Percentiles rank a stretch among this genome's conserved stretches.
These are phyloP conservation scores for Pharnaceum exiguum DNA, from an alignment of 148 eudicot genomes.

Conservation along the genomic window DNA sequence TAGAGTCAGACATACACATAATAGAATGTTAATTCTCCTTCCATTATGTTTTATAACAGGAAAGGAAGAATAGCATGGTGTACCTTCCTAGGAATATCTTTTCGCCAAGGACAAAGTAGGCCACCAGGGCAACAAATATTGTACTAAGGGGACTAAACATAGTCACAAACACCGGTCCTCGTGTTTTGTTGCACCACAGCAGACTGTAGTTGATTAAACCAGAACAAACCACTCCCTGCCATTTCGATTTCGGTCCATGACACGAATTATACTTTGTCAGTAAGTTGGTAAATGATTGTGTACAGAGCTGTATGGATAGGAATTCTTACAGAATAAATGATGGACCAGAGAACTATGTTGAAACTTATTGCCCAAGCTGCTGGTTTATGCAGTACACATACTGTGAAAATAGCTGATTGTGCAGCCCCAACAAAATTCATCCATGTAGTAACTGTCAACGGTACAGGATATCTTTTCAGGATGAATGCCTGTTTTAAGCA, in stretches of 20 bases:
- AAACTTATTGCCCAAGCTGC: slow-evolving; percentile 63
- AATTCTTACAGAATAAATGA: slow-evolving; percentile 48
- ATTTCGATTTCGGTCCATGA: not conserved
- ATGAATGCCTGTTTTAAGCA: slow-evolving; percentile 49
- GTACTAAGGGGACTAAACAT: slow-evolving; percentile 64
- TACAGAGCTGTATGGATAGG: not conserved
- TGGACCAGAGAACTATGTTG: slow-evolving; percentile 73
- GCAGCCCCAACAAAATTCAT: slow-evolving; percentile 69
- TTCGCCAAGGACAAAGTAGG: slow-evolving; percentile 65
- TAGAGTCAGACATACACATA: not conserved
- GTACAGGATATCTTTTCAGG: slow-evolving; percentile 70
- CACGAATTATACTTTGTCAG: not conserved
- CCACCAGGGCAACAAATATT: slow-evolving; percentile 46
- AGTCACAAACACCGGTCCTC: slow-evolving; percentile 79
- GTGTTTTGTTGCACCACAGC: slow-evolving; percentile 62
- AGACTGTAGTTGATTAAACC: slow-evolving; percentile 51
- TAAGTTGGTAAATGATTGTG: not conserved
- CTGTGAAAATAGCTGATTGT: slow-evolving; percentile 62
- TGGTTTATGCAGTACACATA: slow-evolving; percentile 32
- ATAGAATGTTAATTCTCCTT: not conserved
- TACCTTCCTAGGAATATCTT: slow-evolving; percentile 67
- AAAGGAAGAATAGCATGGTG: not conserved
- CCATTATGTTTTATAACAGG: not conserved
- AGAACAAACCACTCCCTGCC: slow-evolving; percentile 61
- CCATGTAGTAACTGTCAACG: slow-evolving; percentile 64